These are phyloP conservation scores for Dillenia suffruticosa DNA, from an alignment of 164 flowering plant species.

Conservation along the genomic window DNA sequence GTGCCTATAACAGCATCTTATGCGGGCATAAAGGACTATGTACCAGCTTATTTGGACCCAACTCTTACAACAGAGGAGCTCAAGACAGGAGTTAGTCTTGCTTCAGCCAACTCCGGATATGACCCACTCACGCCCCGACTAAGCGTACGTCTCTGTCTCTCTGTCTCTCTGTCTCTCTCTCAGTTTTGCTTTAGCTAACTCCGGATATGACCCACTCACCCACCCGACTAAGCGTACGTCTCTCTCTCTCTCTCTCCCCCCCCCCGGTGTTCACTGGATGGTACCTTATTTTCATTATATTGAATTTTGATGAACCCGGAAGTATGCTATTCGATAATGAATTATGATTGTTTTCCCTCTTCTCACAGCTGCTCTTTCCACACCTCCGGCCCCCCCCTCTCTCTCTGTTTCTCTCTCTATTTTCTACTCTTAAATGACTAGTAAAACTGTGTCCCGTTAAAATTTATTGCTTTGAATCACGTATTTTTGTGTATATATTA, in stretches of 20 bases:
- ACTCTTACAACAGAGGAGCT: conserved; percentile 46
- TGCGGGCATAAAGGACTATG: conserved; percentile 47
- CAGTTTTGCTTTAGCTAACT: conserved; percentile 77
- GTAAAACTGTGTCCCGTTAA: too few species aligned
- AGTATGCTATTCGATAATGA: not conserved
- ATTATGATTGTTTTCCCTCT: not conserved
- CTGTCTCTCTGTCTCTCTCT: conserved; percentile 10
- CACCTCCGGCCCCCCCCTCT: too few species aligned
- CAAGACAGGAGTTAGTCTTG: conserved; percentile 72
- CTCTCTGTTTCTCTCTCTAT: too few species aligned
- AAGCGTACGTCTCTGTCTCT: conserved; percentile 18
- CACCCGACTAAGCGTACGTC: conserved; percentile 26
- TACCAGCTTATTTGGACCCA: conserved; percentile 73
- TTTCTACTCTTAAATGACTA: too few species aligned
- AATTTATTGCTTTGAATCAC: too few species aligned
- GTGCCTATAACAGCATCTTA: conserved; percentile 36
- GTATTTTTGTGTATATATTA: too few species aligned
- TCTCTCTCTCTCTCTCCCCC: conserved; percentile 4
- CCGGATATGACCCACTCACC: conserved; percentile 67
- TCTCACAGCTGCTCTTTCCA: too few species aligned
- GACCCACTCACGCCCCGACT: conserved; percentile 49
- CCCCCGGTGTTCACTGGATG: conserved; percentile 16
- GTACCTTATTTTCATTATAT: too few species aligned
- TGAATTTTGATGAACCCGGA: too few species aligned
- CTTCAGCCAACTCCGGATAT: conserved; percentile 73